A percentile compares a stretch with the other conserved stretches of the same genome.
phyloP scores from a whole-genome alignment of 208 protist species.

The Leishmania aethiopica region DNA sequence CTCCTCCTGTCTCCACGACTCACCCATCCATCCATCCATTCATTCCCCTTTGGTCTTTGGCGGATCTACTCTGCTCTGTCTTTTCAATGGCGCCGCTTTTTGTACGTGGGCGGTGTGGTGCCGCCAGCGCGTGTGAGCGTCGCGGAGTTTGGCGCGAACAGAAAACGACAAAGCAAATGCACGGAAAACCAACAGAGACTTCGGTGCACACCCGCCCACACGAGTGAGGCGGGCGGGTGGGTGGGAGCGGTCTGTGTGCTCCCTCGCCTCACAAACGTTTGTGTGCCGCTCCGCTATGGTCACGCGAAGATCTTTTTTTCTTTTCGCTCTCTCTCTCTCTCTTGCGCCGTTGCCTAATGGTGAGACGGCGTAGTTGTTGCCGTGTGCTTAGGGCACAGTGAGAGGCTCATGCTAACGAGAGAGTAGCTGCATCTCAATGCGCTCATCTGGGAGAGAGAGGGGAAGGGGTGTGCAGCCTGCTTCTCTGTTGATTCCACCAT shows the following conservation, averaged over 20 bases:
- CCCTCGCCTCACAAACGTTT: neutral
- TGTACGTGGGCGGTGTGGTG: neutral
- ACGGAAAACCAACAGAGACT: neutral
- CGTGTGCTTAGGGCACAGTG: neutral
- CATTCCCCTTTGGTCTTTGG: neutral
- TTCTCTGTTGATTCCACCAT: neutral
- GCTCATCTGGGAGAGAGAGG: neutral
- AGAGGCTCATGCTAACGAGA: neutral
- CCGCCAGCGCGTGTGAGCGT: neutral
- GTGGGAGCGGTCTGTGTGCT: neutral
- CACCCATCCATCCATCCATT: neutral
- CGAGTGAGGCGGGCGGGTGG: neutral
- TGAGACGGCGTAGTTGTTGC: neutral
- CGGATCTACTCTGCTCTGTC: neutral
- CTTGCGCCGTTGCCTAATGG: neutral
- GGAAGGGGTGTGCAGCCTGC: neutral
- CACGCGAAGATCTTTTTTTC: neutral
- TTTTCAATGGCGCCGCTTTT: neutral
- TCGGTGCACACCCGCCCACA: neutral
- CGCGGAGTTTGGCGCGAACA: neutral
- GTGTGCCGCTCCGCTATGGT: neutral
- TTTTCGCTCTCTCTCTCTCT: neutral
- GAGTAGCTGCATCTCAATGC: neutral
- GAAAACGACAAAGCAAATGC: neutral
- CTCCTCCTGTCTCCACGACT: neutral